Conservation (phyloP, 441 rosid genomes). For the Erysimum cheiri region DNA sequence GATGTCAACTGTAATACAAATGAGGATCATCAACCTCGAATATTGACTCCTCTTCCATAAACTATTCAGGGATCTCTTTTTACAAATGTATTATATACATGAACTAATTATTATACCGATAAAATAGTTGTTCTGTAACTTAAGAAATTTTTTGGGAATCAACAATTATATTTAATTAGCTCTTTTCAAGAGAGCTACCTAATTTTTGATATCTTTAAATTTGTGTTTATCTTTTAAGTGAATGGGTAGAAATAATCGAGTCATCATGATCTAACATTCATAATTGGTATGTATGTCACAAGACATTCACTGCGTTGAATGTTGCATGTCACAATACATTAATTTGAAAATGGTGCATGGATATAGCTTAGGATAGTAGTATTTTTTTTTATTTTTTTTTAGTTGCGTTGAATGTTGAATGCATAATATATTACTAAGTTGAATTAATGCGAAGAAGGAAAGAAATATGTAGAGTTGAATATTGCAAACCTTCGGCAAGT, state of each 20-base stretch:
- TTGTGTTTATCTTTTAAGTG: background rate
- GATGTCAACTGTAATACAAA: background rate
- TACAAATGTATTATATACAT: too few relatives aligned
- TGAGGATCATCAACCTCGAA: background rate
- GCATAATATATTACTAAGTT: background rate
- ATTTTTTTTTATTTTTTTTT: too few relatives aligned
- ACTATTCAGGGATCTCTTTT: background rate
- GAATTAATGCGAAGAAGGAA: background rate
- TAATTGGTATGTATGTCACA: background rate
- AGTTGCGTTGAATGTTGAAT: background rate
- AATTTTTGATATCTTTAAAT: background rate
- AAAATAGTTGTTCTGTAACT: background rate
- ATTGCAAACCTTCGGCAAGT: background rate
- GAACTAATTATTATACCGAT: background rate
- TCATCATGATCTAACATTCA: background rate
- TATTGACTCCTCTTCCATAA: background rate
- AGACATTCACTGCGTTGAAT: background rate
- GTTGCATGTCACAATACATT: too few relatives aligned
- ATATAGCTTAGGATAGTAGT: background rate
- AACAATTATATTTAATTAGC: background rate
- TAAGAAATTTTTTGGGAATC: background rate
- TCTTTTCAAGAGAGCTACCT: background rate
- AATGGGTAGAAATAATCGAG: background rate
- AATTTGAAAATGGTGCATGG: background rate
- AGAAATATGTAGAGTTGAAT: slow-evolving; percentile 1